Conservation (phyloP, 371 early-diverging fungal species). For the Parasitella parasitica region DNA sequence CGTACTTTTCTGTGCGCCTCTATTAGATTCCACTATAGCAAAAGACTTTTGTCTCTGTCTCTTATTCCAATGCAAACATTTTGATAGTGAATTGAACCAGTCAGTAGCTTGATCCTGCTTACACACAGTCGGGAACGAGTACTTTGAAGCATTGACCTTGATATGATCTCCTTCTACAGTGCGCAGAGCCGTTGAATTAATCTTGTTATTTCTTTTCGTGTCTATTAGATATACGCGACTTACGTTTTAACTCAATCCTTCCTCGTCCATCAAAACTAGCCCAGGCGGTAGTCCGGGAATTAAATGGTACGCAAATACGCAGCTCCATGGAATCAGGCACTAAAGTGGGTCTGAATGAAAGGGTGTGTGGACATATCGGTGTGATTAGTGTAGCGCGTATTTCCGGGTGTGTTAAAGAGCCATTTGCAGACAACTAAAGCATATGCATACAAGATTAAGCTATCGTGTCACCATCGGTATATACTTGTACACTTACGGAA, state of each 20-base stretch:
- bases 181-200: no score
- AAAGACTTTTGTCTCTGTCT: conserved; percentile 74
- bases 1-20: not conserved
- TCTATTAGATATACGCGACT: conserved; percentile 3
- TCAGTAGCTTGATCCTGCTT: conserved; percentile 73
- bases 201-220: no score
- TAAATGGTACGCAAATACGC: conserved; percentile 76
- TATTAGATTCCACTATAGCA: conserved; percentile 44
- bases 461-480: no score
- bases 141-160: conserved; percentile 79
- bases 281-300: conserved; percentile 81
- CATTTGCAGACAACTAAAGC: conserved; percentile 82
- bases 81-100: conserved; percentile 81
- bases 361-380: conserved; percentile 95
- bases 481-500: conserved; percentile 70
- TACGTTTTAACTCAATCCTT: conserved; percentile 80
- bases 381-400: conserved; percentile 91
- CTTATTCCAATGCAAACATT: conserved; percentile 85
- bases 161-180: conserved; percentile 82
- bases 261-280: conserved; percentile 90
- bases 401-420: conserved; percentile 92
- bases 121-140: conserved; percentile 89
- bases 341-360: conserved; percentile 93
- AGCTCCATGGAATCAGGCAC: conserved; percentile 90
- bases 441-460: no score